Evolutionary conservation across 2,329 filamentous ascomycete species (phyloP).

Genomic region (Arthrobotrys entomopaga): DNA sequence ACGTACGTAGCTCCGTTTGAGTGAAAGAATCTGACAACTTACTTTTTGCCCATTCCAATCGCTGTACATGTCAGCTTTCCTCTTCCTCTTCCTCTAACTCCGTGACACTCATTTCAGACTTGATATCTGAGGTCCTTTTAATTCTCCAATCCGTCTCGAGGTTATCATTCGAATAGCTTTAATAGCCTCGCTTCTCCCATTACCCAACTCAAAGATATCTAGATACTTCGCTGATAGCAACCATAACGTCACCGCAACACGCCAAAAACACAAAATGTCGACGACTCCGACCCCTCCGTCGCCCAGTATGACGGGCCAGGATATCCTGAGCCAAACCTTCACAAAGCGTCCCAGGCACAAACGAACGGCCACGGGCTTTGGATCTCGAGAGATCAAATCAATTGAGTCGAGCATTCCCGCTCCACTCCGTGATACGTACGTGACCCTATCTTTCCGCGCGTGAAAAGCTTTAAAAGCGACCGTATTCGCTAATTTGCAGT

Average conservation of each 20-base stretch:
- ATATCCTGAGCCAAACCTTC: constrained; percentile 79
- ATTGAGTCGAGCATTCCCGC: constrained; percentile 70
- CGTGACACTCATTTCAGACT: constrained; percentile 1
- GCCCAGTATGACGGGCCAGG: constrained; percentile 57
- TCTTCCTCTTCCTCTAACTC: constrained; percentile 5
- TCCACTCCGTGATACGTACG: constrained; percentile 58
- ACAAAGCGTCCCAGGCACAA: constrained; percentile 91
- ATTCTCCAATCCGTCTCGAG: not conserved
- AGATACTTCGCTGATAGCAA: not conserved
- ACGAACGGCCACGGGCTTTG: constrained; percentile 94
- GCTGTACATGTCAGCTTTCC: not conserved
- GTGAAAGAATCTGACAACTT: constrained; percentile 32
- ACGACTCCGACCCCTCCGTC: constrained; percentile 56
- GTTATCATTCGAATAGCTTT: not conserved
- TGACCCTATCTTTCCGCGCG: constrained; percentile 8
- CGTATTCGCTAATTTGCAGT: constrained; percentile 33
- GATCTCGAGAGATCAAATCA: constrained; percentile 87
- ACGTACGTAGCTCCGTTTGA: constrained; percentile 32
- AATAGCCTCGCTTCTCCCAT: no score
- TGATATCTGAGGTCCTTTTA: constrained; percentile 14
- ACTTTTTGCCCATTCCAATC: constrained; percentile 26
- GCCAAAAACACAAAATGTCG: constrained; percentile 35
- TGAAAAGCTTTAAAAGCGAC: not conserved
- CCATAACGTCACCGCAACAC: constrained; percentile 41
- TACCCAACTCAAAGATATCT: no score